A percentile compares a stretch with the other conserved stretches of the same genome.
phyloP scores from a whole-genome alignment of 1,139 yeast species.

The Candida pseudocylindracea region DNA sequence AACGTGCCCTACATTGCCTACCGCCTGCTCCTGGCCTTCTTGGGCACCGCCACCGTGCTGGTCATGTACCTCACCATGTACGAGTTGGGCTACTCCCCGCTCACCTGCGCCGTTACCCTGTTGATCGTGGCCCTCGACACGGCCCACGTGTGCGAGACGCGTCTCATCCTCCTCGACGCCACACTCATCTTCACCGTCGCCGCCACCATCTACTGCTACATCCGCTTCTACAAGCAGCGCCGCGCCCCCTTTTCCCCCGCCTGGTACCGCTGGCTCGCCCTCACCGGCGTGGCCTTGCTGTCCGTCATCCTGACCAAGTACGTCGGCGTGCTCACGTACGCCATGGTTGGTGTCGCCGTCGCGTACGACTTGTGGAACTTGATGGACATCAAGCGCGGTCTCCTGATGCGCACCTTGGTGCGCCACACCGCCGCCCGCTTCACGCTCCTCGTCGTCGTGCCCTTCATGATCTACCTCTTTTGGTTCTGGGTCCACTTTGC shows the following conservation, averaged over 20 bases:
- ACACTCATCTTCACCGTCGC: constrained; percentile 72
- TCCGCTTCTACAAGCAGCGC: constrained; percentile 58
- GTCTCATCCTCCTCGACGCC: constrained; percentile 81
- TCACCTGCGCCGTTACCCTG: constrained; percentile 69
- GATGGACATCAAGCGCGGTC: constrained; percentile 50
- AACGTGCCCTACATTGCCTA: constrained; percentile 81
- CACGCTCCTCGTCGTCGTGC: constrained; percentile 51
- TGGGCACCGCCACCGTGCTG: constrained; percentile 72
- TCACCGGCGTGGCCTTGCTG: constrained; percentile 72
- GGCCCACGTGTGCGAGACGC: constrained; percentile 81
- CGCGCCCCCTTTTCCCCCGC: constrained; percentile 32
- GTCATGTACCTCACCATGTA: constrained; percentile 63
- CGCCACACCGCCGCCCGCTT: constrained; percentile 65
- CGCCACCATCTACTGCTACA: constrained; percentile 52
- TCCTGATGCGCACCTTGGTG: constrained; percentile 30
- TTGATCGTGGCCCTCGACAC: constrained; percentile 63
- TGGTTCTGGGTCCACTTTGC: constrained; percentile 92
- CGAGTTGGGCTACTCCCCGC: constrained; percentile 58
- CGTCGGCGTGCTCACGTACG: constrained; percentile 82
- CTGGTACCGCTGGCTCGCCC: constrained; percentile 81
- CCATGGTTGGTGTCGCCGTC: constrained; percentile 75
- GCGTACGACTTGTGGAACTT: constrained; percentile 70
- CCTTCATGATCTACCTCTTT: constrained; percentile 61
- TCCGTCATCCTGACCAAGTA: constrained; percentile 88
- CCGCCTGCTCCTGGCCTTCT: constrained; percentile 60